Evolutionary conservation across 1,284 basidiomycete species (phyloP), one percentile per base, ranked within the genome.

Genomic region (Ganoderma meredithae): DNA sequence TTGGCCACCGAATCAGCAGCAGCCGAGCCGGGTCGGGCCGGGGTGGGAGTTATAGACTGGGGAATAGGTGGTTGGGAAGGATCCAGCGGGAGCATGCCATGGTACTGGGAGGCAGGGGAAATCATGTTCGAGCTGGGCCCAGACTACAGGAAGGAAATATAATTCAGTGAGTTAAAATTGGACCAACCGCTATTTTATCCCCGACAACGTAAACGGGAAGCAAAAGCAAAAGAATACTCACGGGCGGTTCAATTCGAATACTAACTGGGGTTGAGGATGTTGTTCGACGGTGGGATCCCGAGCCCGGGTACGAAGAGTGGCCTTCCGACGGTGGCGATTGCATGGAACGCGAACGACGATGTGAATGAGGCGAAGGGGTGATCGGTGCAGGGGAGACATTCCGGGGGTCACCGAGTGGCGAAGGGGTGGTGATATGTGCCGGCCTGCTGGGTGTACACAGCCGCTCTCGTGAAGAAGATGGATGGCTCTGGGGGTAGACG

Each of bases 211-310:
- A 36, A 25, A 41, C 10, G 13, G 15, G 40, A 60, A 60, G 10
- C 17, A 43, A n/a, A 60, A 43, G 10, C 17, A 43, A n/a, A 39
- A 55, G 25, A 33, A 27, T 5, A 74, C 76, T 59, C 62, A 76
- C 76, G 31, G 76, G 76, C 52, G 76, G 74, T 44, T 74, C 72
- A 47, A 78, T 70, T 9, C 65, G 52, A 52, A 78, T 75, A 39
- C 65, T 67, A 27, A 75, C 65, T 19, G 63, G 69, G 40, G 67
- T 69, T 9, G 74, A 74, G 10, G 70, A 71, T 39, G 67, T 58
- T 10, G 70, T 71, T 25, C 60, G 64, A 25, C 68, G 60, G 27
- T 55, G 69, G 53, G 61, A 64, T 27, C 52, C 60, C 8, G 67
- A 31, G 52, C 58, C 58, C 8, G 39, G 58, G n/a, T 60, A 10